Evolutionary conservation across 768 basidiomycete species (phyloP), one percentile per base, ranked within the genome.

Genomic region (Clitopilus passeckerianus): DNA sequence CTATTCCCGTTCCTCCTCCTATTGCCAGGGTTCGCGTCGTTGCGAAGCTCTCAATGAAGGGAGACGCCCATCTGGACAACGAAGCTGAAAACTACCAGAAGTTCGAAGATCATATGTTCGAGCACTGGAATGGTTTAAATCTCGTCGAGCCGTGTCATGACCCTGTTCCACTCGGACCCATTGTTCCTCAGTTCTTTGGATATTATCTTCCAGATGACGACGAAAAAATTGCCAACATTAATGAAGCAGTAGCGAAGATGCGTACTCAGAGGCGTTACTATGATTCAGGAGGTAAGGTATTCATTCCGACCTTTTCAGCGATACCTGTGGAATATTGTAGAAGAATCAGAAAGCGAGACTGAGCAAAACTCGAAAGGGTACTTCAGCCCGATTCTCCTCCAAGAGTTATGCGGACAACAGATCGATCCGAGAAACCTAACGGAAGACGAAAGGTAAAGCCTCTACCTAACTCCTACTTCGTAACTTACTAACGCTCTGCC

Each of bases 111-210:
- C 75, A 81, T 59, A 70, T 83, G 53, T 79, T 75, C 61, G 68
- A 83, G 65, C 78, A 82, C 52, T 83, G 77, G 77, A 77, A 66
- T 60, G 83, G 84, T 3, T 76, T 73, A 60, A 80, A 82, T 58
- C 56, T 81, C 41, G 63, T 80, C 1, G 62, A 63, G 10, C 80
- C 80, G 2, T 59, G 83, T 5, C 68, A 70, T 30, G 64, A 76
- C 61, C 78, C 83, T 0, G 75, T 79, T 0, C 81, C 83, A 2
- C 71, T 81, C 3, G 71, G 74, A 6, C 76, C 86, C 0, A 53
- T 86, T 53, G 80, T 83, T 2, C 86, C 87, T 0, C 84, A 86
- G 66, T 88, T 80, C 68, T 88, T 84, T 63, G 86, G 87, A 1
- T 84, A 82, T 68, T 88, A 87, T 62, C 65, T 63, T 7, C 71